Base-by-base conservation (phyloP, 768 basidiomycete genomes). In the Nidularia pulvinata region DNA sequence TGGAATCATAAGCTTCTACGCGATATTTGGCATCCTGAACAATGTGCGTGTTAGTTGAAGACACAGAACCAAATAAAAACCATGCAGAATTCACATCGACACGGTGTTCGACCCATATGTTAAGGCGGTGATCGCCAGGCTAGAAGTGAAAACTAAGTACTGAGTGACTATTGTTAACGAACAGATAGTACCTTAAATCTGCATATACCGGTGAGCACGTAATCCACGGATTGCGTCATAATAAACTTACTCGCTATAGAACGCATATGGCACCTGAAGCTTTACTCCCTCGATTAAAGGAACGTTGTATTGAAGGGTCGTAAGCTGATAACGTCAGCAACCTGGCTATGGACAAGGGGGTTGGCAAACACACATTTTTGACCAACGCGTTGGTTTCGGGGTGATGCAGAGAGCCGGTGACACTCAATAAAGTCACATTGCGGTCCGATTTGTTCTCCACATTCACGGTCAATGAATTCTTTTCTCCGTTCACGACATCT, bases 401-500 rank as follows among this genome's bases (percentile, higher is more conserved):
- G 58, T 89, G 72, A 56, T 83, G 81, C 60, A 93, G 73, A 35
- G 89, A 85, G 43, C 88, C 91, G 50, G 81, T 78, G 54, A 89
- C 76, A 59, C 70, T 79, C 55, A 83, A 65, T 14, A 93, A 71
- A 2, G 89, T 90, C 48, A 89, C 76, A 57, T 92, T 89, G 61
- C 77, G 79, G 59, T 81, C 81, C 9, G 88, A 87, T 66, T 82
- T 88, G 70, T 91, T 94, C 69, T 91, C 90, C 10, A 93, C 76
- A 30, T 76, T 68, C 48, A 94, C 68, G 25, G 70, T 69, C 34
- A 94, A 71, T 33, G 79, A 71, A 65, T 92, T 94, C 63, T 80
- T 83, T 75, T 91, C 89, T 54, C 91, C 91, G 60, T 94, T 94
- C 33, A 93, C 84, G 48, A 93, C 74, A 55, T 92, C 91, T 93